A percentile compares a stretch with the other conserved stretches of the same genome.
phyloP scores from a whole-genome alignment of 1,139 yeast species.

The Hyphopichia pseudoburtonii region DNA sequence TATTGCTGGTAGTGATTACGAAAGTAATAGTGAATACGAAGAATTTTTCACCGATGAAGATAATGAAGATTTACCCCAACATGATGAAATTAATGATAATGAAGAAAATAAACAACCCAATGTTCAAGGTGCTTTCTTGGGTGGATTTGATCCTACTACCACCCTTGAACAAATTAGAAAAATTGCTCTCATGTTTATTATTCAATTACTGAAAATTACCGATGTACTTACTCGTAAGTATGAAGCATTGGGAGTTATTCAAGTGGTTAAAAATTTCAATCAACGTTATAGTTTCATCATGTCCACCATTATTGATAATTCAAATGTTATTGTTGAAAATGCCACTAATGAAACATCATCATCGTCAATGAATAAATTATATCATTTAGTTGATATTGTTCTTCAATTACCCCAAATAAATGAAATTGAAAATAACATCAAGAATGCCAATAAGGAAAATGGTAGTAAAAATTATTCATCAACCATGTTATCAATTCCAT shows the following conservation, averaged over 20 bases:
- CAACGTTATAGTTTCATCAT: slow-evolving; percentile 24
- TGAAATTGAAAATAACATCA: slow-evolving; percentile 8
- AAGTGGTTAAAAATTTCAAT: slow-evolving; percentile 36
- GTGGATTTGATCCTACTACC: slow-evolving; percentile 43
- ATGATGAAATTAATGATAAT: no score
- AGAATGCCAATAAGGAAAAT: slow-evolving; percentile 6
- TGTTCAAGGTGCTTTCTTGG: slow-evolving; percentile 49
- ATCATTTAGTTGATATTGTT: slow-evolving; percentile 25
- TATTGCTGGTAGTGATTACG: slow-evolving; percentile 7
- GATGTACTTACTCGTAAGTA: slow-evolving; percentile 59
- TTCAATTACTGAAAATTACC: slow-evolving; percentile 48
- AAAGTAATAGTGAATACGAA: slow-evolving; percentile 10
- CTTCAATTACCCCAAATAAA: slow-evolving; percentile 24
- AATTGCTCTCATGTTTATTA: slow-evolving; percentile 45
- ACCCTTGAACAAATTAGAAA: slow-evolving; percentile 45
- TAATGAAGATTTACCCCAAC: slow-evolving; percentile 9
- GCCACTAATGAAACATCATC: slow-evolving; percentile 1
- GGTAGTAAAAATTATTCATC: not conserved
- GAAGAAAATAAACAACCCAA: slow-evolving; percentile 45
- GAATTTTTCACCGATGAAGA: slow-evolving; percentile 8
- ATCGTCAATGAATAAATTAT: slow-evolving; percentile 12
- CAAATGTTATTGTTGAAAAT: slow-evolving; percentile 16
- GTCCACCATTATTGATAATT: slow-evolving; percentile 26
- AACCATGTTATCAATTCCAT: slow-evolving; percentile 20
- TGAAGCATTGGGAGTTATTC: slow-evolving; percentile 43